Conservation (phyloP, 345 rosid species). For the Rubroshorea leprosula region DNA sequence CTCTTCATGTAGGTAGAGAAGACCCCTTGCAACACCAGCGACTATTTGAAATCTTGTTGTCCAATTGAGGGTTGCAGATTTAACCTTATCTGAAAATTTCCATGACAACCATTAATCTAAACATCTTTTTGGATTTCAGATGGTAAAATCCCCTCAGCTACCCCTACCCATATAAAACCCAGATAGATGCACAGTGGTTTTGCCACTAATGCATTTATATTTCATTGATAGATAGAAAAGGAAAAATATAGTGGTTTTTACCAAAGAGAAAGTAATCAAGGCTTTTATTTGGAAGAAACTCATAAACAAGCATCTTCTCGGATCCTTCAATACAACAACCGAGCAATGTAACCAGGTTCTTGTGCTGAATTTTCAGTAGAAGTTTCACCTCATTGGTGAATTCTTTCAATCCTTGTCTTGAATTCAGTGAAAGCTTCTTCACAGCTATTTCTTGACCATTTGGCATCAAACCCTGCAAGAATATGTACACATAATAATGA, state of each 20-base stretch:
- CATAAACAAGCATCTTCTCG: conserved; percentile 77
- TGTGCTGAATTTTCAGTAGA: conserved; percentile 64
- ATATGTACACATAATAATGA: not conserved
- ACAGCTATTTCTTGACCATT: conserved; percentile 66
- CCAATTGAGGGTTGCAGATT: conserved; percentile 55
- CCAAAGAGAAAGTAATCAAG: conserved; percentile 69
- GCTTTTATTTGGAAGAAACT: conserved; percentile 73
- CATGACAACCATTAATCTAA: conserved; percentile 5
- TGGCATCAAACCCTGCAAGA: conserved; percentile 51
- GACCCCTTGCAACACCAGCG: conserved; percentile 67
- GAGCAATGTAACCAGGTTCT: conserved; percentile 60
- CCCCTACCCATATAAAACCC: too few relatives aligned
- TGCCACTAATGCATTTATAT: too few relatives aligned
- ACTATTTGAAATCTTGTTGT: conserved; percentile 45
- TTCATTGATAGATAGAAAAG: too few relatives aligned
- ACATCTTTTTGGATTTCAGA: not conserved
- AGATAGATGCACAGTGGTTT: too few relatives aligned
- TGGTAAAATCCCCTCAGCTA: too few relatives aligned
- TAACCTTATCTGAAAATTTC: conserved; percentile 42
- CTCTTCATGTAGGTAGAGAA: conserved; percentile 74
- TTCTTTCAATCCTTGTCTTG: conserved; percentile 66
- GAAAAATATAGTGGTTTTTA: conserved; percentile 21
- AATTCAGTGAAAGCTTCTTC: conserved; percentile 53
- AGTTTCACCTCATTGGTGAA: conserved; percentile 72
- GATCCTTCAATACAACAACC: conserved; percentile 71